These are phyloP conservation scores for Chaetomium olivaceum DNA, from an alignment of 2,329 filamentous ascomycete species.

Conservation along the genomic window DNA sequence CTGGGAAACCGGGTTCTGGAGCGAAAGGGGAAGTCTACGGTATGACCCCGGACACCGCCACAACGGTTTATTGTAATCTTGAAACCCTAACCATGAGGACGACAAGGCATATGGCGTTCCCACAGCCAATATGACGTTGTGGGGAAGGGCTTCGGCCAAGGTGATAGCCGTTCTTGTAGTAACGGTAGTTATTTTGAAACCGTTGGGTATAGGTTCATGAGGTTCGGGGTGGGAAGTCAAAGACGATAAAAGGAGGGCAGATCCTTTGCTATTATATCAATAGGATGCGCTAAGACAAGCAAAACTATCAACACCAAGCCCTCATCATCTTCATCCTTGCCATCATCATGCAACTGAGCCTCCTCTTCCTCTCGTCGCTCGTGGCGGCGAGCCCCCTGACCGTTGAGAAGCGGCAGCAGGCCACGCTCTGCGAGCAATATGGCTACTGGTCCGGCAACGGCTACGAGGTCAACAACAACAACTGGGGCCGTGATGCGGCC, in stretches of 20 bases:
- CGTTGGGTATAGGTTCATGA: background rate
- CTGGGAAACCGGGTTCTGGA: background rate
- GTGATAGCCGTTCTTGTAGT: background rate
- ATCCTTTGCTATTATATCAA: background rate
- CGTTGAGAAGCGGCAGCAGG: slow-evolving; percentile 1
- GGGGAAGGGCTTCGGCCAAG: background rate
- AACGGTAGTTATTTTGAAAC: background rate
- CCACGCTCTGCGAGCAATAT: slow-evolving; percentile 36
- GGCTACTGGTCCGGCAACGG: slow-evolving; percentile 37
- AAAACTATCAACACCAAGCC: background rate
- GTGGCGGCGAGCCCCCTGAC: slow-evolving; percentile 6
- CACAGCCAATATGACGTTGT: background rate
- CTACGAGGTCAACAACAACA: slow-evolving; percentile 45
- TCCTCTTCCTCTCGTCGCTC: slow-evolving; percentile 3
- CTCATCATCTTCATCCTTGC: background rate
- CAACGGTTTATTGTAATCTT: background rate
- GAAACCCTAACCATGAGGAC: background rate
- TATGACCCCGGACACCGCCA: no score
- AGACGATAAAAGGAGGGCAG: background rate
- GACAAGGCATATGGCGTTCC: background rate
- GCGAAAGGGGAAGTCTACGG: background rate
- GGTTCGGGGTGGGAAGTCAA: background rate
- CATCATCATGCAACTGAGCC: slow-evolving; percentile 3
- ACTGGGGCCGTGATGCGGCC: slow-evolving; percentile 44
- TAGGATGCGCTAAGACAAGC: background rate